Conservation (phyloP, 2,329 filamentous ascomycete species). For the Paecilomyces dactylethromorphus region DNA sequence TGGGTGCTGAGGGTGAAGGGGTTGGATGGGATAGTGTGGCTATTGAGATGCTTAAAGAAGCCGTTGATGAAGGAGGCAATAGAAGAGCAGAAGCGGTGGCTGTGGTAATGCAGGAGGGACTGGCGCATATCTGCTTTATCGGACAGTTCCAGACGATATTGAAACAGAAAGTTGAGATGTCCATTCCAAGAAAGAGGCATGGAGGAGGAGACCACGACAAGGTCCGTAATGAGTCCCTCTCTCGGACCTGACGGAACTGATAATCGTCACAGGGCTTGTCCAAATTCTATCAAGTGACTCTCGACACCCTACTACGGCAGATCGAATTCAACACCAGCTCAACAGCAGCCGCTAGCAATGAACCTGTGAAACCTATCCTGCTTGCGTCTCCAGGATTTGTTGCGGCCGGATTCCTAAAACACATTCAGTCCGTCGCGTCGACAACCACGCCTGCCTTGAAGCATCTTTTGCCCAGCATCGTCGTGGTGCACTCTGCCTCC, state of each 20-base stretch:
- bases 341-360: constrained; percentile 29
- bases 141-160: constrained; percentile 44
- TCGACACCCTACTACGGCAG: constrained; percentile 68
- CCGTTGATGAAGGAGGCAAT: constrained; percentile 61
- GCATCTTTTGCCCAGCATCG: constrained; percentile 56
- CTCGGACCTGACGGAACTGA: neutral
- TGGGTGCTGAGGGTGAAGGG: constrained; percentile 39
- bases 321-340: constrained; percentile 59
- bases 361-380: constrained; percentile 55
- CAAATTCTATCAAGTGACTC: constrained; percentile 70
- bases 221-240: constrained; percentile 15
- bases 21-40: constrained; percentile 85
- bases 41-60: constrained; percentile 68
- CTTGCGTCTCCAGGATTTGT: constrained; percentile 87
- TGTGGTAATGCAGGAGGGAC: constrained; percentile 80
- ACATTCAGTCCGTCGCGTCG: constrained; percentile 57
- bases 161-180: constrained; percentile 43
- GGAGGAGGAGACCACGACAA: constrained; percentile 46
- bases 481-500: constrained; percentile 75
- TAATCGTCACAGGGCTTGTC: constrained; percentile 51
- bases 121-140: constrained; percentile 47
- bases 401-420: constrained; percentile 71
- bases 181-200: constrained; percentile 41
- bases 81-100: constrained; percentile 78
- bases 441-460: constrained; percentile 56